These are phyloP conservation scores for Phytomonas sp. DNA, from an alignment of 208 protist genomes.

Conservation along the genomic window DNA sequence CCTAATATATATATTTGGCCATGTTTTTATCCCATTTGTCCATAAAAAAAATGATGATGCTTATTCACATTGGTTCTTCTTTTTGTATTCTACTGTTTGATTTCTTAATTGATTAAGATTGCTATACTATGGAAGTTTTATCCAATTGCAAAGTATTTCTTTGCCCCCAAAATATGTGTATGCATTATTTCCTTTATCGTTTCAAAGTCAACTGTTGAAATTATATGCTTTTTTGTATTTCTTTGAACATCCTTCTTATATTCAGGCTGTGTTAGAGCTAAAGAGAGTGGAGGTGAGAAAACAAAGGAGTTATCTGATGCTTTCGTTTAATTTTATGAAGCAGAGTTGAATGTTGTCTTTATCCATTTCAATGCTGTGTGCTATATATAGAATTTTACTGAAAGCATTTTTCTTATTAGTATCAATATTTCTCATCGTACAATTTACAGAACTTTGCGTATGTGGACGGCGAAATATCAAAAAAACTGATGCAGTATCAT, in stretches of 20 bases:
- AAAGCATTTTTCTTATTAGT: not conserved
- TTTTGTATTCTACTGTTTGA: slow-evolving; percentile 3
- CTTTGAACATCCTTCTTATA: not conserved
- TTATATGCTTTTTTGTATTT: slow-evolving; percentile 8
- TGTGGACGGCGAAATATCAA: not conserved
- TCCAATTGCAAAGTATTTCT: slow-evolving; percentile 1
- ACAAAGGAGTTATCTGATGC: not conserved
- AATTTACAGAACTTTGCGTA: not conserved
- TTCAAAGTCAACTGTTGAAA: not conserved
- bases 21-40: slow-evolving; percentile 13
- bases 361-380: not conserved
- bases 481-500: not conserved
- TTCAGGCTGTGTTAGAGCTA: not conserved
- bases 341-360: not conserved
- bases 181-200: not conserved
- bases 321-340: not conserved
- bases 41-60: not conserved
- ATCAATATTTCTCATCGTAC: not conserved
- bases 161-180: not conserved
- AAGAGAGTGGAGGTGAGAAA: not conserved
- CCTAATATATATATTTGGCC: slow-evolving; percentile 1
- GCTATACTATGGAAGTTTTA: not conserved
- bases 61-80: slow-evolving; percentile 3
- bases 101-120: slow-evolving; percentile 6
- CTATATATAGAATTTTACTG: not conserved